Evolutionary conservation across 2,329 filamentous ascomycete genomes (phyloP).

Genomic region (Monilinia laxa): DNA sequence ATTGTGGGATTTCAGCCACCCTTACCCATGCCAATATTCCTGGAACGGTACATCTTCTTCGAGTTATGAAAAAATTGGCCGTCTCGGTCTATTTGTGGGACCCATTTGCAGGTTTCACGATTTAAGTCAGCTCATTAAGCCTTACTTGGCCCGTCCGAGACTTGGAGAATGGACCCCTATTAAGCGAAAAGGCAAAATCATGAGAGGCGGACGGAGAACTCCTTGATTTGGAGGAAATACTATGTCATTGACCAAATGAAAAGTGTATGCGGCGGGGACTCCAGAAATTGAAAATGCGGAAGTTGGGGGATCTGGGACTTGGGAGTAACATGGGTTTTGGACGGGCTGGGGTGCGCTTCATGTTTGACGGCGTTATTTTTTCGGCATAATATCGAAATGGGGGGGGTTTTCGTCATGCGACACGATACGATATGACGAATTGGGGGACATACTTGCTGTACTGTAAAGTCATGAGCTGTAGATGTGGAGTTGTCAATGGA

Average conservation of each 20-base stretch:
- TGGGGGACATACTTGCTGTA: no score
- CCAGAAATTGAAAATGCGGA: background rate
- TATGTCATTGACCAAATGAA: constrained; percentile 18
- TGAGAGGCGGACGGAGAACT: background rate
- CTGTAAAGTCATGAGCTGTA: no score
- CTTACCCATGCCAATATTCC: constrained; percentile 4
- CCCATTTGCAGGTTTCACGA: background rate
- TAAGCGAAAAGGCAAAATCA: background rate
- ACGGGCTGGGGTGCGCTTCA: no score
- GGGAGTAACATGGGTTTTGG: no score
- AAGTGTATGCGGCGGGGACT: constrained; percentile 13
- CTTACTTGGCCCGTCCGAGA: constrained; percentile 6
- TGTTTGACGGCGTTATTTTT: no score
- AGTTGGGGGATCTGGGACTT: background rate
- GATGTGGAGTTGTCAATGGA: no score
- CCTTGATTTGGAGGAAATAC: constrained; percentile 5
- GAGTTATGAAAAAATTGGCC: background rate
- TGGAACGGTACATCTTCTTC: constrained; percentile 16
- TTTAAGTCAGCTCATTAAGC: background rate
- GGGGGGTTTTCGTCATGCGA: no score
- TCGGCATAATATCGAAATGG: no score
- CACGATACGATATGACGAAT: no score
- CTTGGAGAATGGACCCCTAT: background rate
- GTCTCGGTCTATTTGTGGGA: constrained; percentile 11
- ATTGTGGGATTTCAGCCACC: background rate